Evolutionary conservation across 106 monocot genomes (phyloP), one percentile per base, ranked within the genome.

Genomic region (Phalaenopsis equestris): DNA sequence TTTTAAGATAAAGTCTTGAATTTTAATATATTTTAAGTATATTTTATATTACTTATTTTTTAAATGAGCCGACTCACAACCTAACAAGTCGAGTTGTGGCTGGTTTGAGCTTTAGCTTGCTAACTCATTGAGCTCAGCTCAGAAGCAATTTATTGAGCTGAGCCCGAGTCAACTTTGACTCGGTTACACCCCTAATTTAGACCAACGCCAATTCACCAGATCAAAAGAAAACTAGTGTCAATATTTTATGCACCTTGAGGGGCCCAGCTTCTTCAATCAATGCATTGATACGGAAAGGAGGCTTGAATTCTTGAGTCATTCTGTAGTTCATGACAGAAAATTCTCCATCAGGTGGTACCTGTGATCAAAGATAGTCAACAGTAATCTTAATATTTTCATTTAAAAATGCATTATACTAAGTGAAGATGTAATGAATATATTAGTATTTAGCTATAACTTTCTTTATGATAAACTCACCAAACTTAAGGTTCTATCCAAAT

Each of bases 261-360:
- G 86, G 41, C 81, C 94, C 94, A 42, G 94, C 90, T 88, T 98
- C 98, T 93, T 98, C 94, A 85, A 98, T 88, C 72, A 98, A 86
- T 48, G 98, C 91, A 90, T 83, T 98, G 72, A 98, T 79, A 74
- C 86, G 91, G 56, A 98, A 98, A 84, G 98, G 98, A 82, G 98
- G 98, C 81, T 98, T 98, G 56, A 94, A 98, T 67, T 98, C 98
- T 68, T 92, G 98, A 46, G 98, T 98, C 89, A 94, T 98, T 24
- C 98, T 86, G 79, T 98, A 98, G 41, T 98, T 98, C 98, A 98
- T 98, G 16, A 93, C 94, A 84, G 98, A 81, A 83, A 98, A 98
- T 84, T 98, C 98, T 80, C 98, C 98, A 87, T 98, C 98, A 61
- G 98, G 88, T 67, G 94, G 94, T 77, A 92, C 88, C 94, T 94